Base-by-base conservation (phyloP, 352 stramenopile genomes). In the Phytophthora cryptogea region DNA sequence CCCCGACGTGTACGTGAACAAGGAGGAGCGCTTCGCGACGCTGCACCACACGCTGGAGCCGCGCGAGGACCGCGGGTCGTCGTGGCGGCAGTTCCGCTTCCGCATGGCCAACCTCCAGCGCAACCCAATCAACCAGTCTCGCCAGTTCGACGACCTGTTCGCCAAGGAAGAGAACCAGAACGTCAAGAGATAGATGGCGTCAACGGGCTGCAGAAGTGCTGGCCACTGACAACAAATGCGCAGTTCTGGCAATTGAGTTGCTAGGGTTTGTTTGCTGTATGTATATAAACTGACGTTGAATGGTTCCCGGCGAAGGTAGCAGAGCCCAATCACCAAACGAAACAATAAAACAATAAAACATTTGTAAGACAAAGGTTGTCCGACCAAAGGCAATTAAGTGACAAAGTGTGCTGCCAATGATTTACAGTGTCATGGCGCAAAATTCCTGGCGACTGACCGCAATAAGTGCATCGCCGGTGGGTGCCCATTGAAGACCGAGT, bases 1-100 rank as follows among this genome's bases (percentile, higher is more conserved):
- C 72, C 79, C 76, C 45, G 79, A 86, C 52, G 79, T 85, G 59
- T 84, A 81, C 66, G 68, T 89, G 54, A 76, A 83, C 74, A 89
- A 89, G 72, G 67, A 85, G 23, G 59, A 75, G 45, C 79, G 79
- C 36, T 68, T 74, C 59, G 49, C 59, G 17, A 23, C 59, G 45
- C 46, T 86, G 43, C 76, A 87, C 68, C 67, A 87, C 66, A 59
- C 57, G 27, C 17, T 69, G 42, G 61, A 69, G 36, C 61, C 54
- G 17, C 60, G 78, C 45, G 70, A 72, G 45, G 68, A 79, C 31
- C 61, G 53, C 6, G 79, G 79, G 9, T 54, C 64, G 17, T 26
- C 59, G 37, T 89, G 79, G 79, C 76, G 79, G 28, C 74, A 85
- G 60, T 80, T 80, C 75, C 79, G 79, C 47, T 89, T 87, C 67